Base-by-base conservation (phyloP, 257 asterid species). In the Fraxinus excelsior region DNA sequence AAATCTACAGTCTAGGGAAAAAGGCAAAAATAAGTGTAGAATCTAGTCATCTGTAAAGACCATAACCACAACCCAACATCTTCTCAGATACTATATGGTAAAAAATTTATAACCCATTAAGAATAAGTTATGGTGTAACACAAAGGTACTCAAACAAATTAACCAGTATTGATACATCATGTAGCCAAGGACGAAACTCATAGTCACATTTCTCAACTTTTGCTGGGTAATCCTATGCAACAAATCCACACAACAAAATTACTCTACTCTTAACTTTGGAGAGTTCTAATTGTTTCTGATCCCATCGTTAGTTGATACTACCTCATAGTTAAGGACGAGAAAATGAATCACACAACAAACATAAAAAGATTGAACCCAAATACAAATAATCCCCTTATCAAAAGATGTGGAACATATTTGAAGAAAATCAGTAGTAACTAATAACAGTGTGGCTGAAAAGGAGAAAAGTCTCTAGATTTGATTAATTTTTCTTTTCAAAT, bases 371-470 rank as follows among this genome's bases (percentile, higher is more conserved):
- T 44, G 35, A 77, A 31, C 66, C 29, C 58, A 77, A 46, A 26
- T 56, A 23, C 19, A 34, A 67, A 46, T 70, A 49, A 44, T 64
- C 58, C 35, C 60, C 29, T 46, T 38, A 72, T 25, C 10, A 67
- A 67, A 71, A 46, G 62, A 51, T 35, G 16, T 40, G 82, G 40
- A 74, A 76, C 31, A 66, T 38, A 25, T 35, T 62, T 58, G 66
- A 58, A 62, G 34, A 62, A 40, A 53, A 38, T 66, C 64, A 58
- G 13, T 23, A 21, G 72, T 25, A 56, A 16, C 10, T n/a, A 44
- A 74, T 31, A 29, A 66, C 68, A 72, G 71, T 70, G 75, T 35
- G 64, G 35, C 44, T 75, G 74, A 46, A 56, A 44, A 82, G 19
- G 29, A 23, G 31, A 71, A 12, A 23, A 67, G 69, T 66, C 56